These are phyloP conservation scores for Xylariaceae sp. DNA, from an alignment of 2,329 filamentous ascomycete species.

Conservation along the genomic window DNA sequence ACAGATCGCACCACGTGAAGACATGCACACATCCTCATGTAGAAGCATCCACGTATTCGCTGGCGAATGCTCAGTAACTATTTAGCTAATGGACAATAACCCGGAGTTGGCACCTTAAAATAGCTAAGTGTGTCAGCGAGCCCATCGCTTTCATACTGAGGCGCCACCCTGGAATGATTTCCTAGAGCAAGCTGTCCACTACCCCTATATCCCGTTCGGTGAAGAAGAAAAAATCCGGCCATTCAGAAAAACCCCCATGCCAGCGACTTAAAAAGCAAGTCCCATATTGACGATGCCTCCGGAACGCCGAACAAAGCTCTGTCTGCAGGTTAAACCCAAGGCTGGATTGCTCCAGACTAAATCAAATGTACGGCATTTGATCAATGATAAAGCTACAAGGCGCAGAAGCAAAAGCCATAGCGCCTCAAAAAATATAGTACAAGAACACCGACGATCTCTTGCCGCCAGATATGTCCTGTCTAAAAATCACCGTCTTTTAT, in stretches of 20 bases:
- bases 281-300: conserved; percentile 9
- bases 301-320: conserved; percentile 8
- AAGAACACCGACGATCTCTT: conserved; percentile 6
- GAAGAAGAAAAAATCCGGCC: conserved; percentile 4
- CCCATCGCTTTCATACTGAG: no score
- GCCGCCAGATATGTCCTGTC: no score
- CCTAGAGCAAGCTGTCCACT: conserved; percentile 4
- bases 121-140: no score
- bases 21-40: no score
- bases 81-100: no score
- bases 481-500: conserved; percentile 20
- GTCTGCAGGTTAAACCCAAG: conserved; percentile 5
- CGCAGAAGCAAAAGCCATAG: conserved; percentile 5
- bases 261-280: conserved; percentile 13
- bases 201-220: conserved; percentile 4
- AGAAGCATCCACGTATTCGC: no score
- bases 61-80: no score
- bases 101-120: no score
- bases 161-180: conserved; percentile 5
- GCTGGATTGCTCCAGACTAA: conserved; percentile 11
- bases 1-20: no score
- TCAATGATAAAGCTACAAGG: conserved; percentile 26
- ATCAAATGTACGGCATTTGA: not conserved
- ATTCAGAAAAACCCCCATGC: conserved; percentile 3
- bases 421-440: conserved; percentile 19